Evolutionary conservation across 352 stramenopile genomes (phyloP).

Genomic region (Aphanomyces invadans): DNA sequence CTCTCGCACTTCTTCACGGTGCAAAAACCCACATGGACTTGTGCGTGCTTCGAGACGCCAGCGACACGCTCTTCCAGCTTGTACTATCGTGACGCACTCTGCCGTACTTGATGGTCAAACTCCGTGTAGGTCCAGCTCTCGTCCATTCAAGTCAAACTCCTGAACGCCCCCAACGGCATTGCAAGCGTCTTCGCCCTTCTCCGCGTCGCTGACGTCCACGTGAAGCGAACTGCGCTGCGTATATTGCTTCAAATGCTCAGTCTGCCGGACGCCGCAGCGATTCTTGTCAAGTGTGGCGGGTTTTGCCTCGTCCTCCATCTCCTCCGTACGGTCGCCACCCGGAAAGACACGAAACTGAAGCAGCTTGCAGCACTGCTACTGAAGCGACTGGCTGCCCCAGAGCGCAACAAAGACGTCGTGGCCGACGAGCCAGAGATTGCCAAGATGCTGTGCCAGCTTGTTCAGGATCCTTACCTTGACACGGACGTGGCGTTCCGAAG

Average conservation of each 20-base stretch:
- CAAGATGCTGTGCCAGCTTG: conserved; percentile 37
- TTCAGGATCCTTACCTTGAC: conserved; percentile 62
- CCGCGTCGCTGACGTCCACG: conserved; percentile 40
- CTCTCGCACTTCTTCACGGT: conserved; percentile 62
- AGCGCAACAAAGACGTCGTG: conserved; percentile 44
- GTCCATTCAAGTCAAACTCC: conserved; percentile 48
- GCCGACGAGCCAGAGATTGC: conserved; percentile 61
- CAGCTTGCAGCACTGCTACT: conserved; percentile 48
- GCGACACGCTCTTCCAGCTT: conserved; percentile 51
- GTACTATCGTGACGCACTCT: neutral
- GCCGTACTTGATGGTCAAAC: neutral
- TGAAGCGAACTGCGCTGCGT: conserved; percentile 48
- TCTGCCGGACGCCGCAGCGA: conserved; percentile 49
- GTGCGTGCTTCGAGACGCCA: conserved; percentile 53
- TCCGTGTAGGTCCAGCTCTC: conserved; percentile 38
- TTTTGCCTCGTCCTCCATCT: conserved; percentile 57
- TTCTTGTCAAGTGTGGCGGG: conserved; percentile 53
- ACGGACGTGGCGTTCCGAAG: conserved; percentile 46
- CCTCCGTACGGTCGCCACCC: conserved; percentile 32
- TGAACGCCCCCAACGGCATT: conserved; percentile 55
- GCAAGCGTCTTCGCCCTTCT: conserved; percentile 63
- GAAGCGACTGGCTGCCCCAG: conserved; percentile 43
- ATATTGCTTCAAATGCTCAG: conserved; percentile 52
- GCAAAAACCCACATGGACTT: conserved; percentile 46
- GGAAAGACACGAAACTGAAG: conserved; percentile 47